phyloP scores from a whole-genome alignment of 192 early-diverging fungal species.

The Coemansia umbellata region DNA sequence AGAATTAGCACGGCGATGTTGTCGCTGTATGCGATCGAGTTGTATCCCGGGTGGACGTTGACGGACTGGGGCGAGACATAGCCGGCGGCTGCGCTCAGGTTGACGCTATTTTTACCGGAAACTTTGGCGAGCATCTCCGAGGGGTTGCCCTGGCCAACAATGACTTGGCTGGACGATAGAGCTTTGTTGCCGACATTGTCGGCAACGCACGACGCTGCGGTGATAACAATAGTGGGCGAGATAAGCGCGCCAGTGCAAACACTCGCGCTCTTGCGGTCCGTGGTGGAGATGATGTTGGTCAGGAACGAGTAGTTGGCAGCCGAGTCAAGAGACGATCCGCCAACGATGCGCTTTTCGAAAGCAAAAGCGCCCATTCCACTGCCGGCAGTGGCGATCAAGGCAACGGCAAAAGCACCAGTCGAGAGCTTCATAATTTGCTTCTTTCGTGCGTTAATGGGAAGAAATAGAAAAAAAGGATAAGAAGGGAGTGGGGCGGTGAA shows the following conservation, averaged over 20 bases:
- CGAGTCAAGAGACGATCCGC: constrained; percentile 10
- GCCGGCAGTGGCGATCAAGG: constrained; percentile 25
- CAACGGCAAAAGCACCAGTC: constrained; percentile 9
- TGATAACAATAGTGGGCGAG: constrained; percentile 29
- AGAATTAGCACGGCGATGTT: constrained; percentile 40
- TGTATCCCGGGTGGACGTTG: constrained; percentile 37
- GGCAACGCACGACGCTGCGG: constrained; percentile 36
- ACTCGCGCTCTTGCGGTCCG: constrained; percentile 1
- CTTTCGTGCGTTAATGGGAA: background rate
- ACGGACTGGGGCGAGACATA: constrained; percentile 27
- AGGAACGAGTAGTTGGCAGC: constrained; percentile 24
- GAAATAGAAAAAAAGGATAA: constrained; percentile 1
- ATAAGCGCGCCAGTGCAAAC: constrained; percentile 45
- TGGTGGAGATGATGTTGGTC: constrained; percentile 21
- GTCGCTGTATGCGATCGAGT: constrained; percentile 43
- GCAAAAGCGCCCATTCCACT: constrained; percentile 16
- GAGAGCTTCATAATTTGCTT: constrained; percentile 27
- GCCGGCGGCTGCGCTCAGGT: constrained; percentile 6
- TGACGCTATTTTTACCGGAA: constrained; percentile 3
- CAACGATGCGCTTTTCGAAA: constrained; percentile 36
- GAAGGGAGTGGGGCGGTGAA: background rate
- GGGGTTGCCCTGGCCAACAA: constrained; percentile 30
- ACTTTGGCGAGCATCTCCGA: constrained; percentile 6
- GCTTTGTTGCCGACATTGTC: constrained; percentile 48
- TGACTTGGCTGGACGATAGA: constrained; percentile 13